Percentiles rank a stretch among this genome's conserved stretches.
These are phyloP conservation scores for Arthonia radiata DNA, from an alignment of 495 filamentous ascomycete species.

Conservation along the genomic window DNA sequence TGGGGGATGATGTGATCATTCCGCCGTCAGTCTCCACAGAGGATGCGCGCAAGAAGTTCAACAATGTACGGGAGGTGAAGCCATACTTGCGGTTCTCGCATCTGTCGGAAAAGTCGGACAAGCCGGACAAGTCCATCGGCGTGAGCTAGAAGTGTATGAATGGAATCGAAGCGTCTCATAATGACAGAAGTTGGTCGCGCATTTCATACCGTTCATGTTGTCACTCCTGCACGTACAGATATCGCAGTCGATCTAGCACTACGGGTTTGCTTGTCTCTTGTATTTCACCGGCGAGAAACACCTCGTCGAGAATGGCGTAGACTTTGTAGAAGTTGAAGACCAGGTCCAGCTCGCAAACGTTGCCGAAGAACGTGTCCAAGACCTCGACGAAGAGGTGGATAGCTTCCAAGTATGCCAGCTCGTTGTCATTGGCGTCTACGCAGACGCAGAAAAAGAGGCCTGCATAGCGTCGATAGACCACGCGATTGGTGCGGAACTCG, in stretches of 20 bases:
- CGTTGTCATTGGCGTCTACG: conserved; percentile 97
- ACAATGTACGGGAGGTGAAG: conserved; percentile 37
- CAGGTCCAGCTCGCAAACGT: conserved; percentile 97
- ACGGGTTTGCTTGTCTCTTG: background rate
- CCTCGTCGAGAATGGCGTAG: conserved; percentile 95
- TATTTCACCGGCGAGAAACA: conserved; percentile 51
- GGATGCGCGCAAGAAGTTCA: conserved; percentile 43
- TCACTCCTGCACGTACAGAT: background rate
- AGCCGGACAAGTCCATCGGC: too few relatives aligned
- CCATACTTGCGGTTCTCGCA: conserved; percentile 26
- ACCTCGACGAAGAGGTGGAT: conserved; percentile 99
- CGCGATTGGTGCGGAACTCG: conserved; percentile 74
- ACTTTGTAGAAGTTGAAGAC: conserved; percentile 99
- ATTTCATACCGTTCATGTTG: too few relatives aligned
- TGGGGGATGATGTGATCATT: conserved; percentile 42
- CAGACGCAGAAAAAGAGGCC: conserved; percentile 97
- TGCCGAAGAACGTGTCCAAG: conserved; percentile 92
- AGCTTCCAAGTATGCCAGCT: conserved; percentile 86
- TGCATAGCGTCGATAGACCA: conserved; percentile 91
- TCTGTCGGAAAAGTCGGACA: too few relatives aligned
- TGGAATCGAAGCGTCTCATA: too few relatives aligned
- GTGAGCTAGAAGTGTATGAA: too few relatives aligned
- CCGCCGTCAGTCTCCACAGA: conserved; percentile 34
- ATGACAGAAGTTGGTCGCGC: too few relatives aligned
- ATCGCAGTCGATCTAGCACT: background rate